A percentile compares a stretch with the other conserved stretches of the same genome.
Evolutionary conservation across 2,329 filamentous ascomycete genomes (phyloP).

Genomic region (Colletotrichum sp.): DNA sequence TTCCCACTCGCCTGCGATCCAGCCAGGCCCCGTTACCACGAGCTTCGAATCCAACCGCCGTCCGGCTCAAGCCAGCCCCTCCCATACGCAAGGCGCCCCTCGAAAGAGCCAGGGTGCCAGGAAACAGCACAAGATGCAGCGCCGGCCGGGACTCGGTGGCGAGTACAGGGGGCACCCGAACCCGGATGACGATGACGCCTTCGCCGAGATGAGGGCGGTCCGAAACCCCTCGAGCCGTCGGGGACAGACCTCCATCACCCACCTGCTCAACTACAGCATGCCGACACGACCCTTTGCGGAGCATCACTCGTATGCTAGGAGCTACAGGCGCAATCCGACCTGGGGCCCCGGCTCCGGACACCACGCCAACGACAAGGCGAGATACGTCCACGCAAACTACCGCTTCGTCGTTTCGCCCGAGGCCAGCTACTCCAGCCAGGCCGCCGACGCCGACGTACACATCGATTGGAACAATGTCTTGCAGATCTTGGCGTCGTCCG

Average conservation of each 20-base stretch:
- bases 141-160: slow-evolving; percentile 62
- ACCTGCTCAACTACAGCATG: slow-evolving; percentile 89
- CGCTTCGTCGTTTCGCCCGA: slow-evolving; percentile 91
- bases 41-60: slow-evolving; percentile 58
- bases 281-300: slow-evolving; percentile 74
- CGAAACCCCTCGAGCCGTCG: slow-evolving; percentile 72
- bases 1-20: slow-evolving; percentile 44
- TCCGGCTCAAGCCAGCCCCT: slow-evolving; percentile 40
- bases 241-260: slow-evolving; percentile 95
- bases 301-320: slow-evolving; percentile 55
- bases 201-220: slow-evolving; percentile 76
- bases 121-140: slow-evolving; percentile 85
- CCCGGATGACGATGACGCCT: slow-evolving; percentile 81
- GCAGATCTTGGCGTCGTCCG: slow-evolving; percentile 87
- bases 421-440: slow-evolving; percentile 79
- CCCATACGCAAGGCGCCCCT: slow-evolving; percentile 49
- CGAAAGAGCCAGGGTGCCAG: slow-evolving; percentile 78
- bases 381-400: slow-evolving; percentile 94
- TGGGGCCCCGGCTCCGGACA: slow-evolving; percentile 90
- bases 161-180: slow-evolving; percentile 35
- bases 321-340: slow-evolving; percentile 73
- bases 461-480: slow-evolving; percentile 90
- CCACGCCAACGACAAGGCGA: slow-evolving; percentile 88
- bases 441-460: slow-evolving; percentile 84
- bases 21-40: slow-evolving; percentile 46